These are phyloP conservation scores for Mycena maculata DNA, from an alignment of 768 basidiomycete genomes.

Conservation along the genomic window DNA sequence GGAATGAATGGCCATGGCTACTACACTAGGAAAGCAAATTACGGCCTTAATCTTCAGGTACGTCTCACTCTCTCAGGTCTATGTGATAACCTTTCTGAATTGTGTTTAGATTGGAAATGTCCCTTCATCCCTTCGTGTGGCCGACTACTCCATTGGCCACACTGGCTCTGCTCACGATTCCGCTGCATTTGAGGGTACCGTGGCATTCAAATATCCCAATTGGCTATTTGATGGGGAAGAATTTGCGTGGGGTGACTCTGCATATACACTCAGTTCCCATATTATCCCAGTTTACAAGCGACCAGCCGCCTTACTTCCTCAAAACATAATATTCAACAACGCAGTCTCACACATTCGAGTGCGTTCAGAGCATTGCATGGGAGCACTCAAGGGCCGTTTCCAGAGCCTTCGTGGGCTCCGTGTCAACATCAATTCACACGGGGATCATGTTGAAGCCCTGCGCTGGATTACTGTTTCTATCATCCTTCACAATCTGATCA, in stretches of 20 bases:
- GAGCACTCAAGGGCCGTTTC: conserved; percentile 48
- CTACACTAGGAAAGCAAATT: conserved; percentile 48
- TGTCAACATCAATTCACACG: conserved; percentile 43
- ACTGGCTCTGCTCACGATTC: conserved; percentile 52
- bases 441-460: conserved; percentile 39
- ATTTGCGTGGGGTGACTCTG: conserved; percentile 38
- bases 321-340: conserved; percentile 44
- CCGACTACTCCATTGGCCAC: conserved; percentile 47
- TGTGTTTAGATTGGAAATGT: conserved; percentile 51
- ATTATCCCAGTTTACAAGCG: conserved; percentile 46
- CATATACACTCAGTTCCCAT: conserved; percentile 41
- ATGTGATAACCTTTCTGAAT: background rate
- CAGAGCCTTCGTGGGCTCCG: conserved; percentile 45
- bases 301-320: conserved; percentile 41
- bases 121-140: conserved; percentile 43
- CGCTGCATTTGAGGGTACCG: conserved; percentile 46
- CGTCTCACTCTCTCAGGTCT: background rate
- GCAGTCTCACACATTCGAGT: conserved; percentile 44
- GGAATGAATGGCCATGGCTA: conserved; percentile 48
- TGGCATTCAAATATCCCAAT: conserved; percentile 38
- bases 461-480: conserved; percentile 47
- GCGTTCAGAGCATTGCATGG: conserved; percentile 53
- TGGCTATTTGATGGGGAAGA: conserved; percentile 45
- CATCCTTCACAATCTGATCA: conserved; percentile 50
- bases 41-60: conserved; percentile 52